These are phyloP conservation scores for Arxiozyma slooffiae DNA, from an alignment of 1,139 yeast species.

Conservation along the genomic window DNA sequence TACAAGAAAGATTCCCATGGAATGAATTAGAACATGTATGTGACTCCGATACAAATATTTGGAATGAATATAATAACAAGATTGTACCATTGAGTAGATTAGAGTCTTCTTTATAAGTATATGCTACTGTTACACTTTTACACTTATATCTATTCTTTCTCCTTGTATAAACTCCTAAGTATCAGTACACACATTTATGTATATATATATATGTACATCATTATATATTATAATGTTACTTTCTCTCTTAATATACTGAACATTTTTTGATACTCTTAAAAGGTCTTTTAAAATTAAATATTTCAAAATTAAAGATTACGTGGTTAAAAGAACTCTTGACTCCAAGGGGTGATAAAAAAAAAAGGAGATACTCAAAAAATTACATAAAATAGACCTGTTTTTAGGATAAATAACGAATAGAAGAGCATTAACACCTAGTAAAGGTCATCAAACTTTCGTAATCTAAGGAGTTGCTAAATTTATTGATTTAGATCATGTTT, in stretches of 20 bases:
- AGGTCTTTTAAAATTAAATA: too few relatives aligned
- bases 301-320: background rate
- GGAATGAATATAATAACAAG: conserved; percentile 30
- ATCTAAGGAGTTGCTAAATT: too few relatives aligned
- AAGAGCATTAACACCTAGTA: background rate
- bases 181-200: background rate
- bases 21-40: conserved; percentile 37
- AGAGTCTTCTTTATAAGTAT: conserved; percentile 13
- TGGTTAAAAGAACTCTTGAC: background rate
- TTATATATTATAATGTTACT: too few relatives aligned
- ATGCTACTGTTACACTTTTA: background rate
- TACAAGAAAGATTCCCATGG: conserved; percentile 41
- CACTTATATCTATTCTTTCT: background rate
- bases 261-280: background rate
- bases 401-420: background rate
- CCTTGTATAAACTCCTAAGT: too few relatives aligned
- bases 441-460: too few relatives aligned
- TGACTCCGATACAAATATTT: conserved; percentile 21
- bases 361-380: too few relatives aligned
- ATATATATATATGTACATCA: background rate
- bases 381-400: background rate
- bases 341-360: background rate
- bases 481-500: background rate
- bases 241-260: background rate
- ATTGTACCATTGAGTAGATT: conserved; percentile 29